Conservation (phyloP, 2,329 filamentous ascomycete species). For the Tolypocladium tropicale region DNA sequence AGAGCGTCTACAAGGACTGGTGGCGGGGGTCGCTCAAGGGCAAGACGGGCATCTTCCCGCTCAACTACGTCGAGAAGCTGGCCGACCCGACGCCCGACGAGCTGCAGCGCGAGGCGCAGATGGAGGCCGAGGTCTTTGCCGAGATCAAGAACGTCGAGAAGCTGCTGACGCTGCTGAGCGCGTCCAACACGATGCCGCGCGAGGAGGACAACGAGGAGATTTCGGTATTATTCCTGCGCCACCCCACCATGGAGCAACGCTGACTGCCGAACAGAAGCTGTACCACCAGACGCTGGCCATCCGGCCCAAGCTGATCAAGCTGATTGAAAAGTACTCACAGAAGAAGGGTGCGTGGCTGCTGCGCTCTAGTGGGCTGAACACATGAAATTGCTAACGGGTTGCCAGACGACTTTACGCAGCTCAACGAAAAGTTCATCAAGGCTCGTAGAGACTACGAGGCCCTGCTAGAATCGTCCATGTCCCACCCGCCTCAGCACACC, state of each 20-base stretch:
- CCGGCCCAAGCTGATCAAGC: constrained; percentile 89
- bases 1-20: constrained; percentile 99
- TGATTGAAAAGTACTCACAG: constrained; percentile 98
- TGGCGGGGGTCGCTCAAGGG: constrained; percentile 94
- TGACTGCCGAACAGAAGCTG: constrained; percentile 43
- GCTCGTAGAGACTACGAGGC: constrained; percentile 93
- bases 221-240: constrained; percentile 44
- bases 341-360: constrained; percentile 65
- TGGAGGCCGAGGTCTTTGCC: constrained; percentile 65
- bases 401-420: constrained; percentile 89
- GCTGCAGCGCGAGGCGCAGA: constrained; percentile 88
- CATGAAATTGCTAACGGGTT: constrained; percentile 4
- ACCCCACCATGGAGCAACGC: constrained; percentile 2
- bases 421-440: constrained; percentile 99
- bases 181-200: constrained; percentile 67
- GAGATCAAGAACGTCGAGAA: constrained; percentile 57
- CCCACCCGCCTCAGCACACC: constrained; percentile 71
- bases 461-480: constrained; percentile 93
- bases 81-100: constrained; percentile 91
- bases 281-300: constrained; percentile 95
- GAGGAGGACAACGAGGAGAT: constrained; percentile 97
- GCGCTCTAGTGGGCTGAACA: no score
- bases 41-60: constrained; percentile 92
- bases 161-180: constrained; percentile 80
- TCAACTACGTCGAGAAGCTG: constrained; percentile 98